Base-by-base conservation (phyloP, 73 alveolate genomes). In the Symbiodinium pilosum region DNA sequence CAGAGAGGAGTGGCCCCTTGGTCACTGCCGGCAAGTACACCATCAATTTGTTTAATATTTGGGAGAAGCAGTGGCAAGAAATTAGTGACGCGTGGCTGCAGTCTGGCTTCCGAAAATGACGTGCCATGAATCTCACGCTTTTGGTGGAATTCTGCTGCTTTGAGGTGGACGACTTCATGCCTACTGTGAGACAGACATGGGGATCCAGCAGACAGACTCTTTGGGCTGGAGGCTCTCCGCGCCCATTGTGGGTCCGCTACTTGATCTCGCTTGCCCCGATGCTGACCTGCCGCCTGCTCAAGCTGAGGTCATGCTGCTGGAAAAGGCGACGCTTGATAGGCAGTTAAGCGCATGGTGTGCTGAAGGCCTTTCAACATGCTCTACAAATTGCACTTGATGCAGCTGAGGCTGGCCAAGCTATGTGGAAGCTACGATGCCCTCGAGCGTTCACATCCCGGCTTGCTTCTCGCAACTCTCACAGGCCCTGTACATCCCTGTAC, bases 341-440 rank as follows among this genome's bases (percentile, higher is more conserved):
- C n/a, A n/a, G n/a, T n/a, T n/a, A n/a, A n/a, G n/a, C n/a, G n/a
- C n/a, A n/a, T n/a, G n/a, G n/a, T n/a, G n/a, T n/a, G n/a, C n/a
- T n/a, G n/a, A n/a, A n/a, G n/a, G n/a, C n/a, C n/a, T n/a, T n/a
- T n/a, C n/a, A n/a, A n/a, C n/a, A n/a, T n/a, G n/a, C n/a, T n/a
- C n/a, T n/a, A n/a, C 73, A 26, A 12, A 3, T 11, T 3, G 9
- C 38, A n/a, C 11, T 12, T 73, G 7, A 7, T 11, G 42, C n/a
- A n/a, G n/a, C 44, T 30, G 9, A 91, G 96, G 96, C 54, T 91
- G 77, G 96, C 96, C 9, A 91, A 91, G 87, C 52, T 91, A 39
- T 91, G 96, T n/a, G 96, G 96, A 32, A 68, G 88, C 88, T 91
- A 91, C 64, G 96, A 91, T 26, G 96, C 96, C 18, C 73, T 91